phyloP scores from a whole-genome alignment of 148 eudicot species.

The Hydrangea macrophylla region DNA sequence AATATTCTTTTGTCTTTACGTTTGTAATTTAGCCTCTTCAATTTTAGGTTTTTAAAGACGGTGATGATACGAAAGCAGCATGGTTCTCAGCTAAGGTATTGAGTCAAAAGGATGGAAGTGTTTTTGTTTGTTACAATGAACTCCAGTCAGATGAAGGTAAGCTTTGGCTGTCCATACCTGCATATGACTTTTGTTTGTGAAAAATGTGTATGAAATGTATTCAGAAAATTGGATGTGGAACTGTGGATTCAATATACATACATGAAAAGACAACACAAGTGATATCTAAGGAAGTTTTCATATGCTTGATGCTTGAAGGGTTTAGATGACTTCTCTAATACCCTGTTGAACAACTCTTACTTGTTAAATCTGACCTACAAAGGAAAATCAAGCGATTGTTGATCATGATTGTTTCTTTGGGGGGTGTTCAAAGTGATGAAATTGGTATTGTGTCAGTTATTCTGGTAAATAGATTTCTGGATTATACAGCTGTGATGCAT shows the following conservation, averaged over 20 bases:
- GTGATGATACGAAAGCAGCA: constrained; percentile 45
- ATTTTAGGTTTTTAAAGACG: constrained; percentile 66
- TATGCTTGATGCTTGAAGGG: background rate
- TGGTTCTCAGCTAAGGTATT: constrained; percentile 83
- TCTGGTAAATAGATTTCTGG: background rate
- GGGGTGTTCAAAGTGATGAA: constrained; percentile 1
- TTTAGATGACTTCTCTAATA: background rate
- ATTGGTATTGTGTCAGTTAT: background rate
- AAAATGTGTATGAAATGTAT: background rate
- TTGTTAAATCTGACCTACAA: background rate
- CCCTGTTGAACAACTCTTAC: background rate
- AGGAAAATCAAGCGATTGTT: background rate
- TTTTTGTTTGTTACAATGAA: constrained; percentile 56
- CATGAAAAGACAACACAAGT: background rate
- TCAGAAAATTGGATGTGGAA: background rate
- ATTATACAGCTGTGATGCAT: background rate
- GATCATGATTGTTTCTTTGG: background rate
- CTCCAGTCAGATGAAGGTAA: constrained; percentile 67
- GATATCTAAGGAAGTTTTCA: background rate
- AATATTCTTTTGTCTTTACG: background rate
- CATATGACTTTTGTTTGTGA: background rate
- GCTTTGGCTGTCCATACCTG: background rate
- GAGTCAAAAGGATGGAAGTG: constrained; percentile 61
- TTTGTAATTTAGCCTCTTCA: background rate
- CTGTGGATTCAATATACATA: background rate